Base-by-base conservation (phyloP, 345 rosid species). In the Bruguiera parviflora region DNA sequence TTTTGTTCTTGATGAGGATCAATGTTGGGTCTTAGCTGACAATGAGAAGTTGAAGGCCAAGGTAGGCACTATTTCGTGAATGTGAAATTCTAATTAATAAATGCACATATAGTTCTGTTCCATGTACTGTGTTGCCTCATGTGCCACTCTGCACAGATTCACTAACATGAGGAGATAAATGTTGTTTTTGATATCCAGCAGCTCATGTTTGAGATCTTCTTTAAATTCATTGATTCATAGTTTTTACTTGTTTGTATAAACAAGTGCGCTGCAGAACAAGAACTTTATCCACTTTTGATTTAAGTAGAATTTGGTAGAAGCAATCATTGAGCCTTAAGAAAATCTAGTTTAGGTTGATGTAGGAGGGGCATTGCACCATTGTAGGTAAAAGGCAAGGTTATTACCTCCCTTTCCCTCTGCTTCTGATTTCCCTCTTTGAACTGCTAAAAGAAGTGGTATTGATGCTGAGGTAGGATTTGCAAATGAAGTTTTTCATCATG, bases 21-120 rank as follows among this genome's bases (percentile, higher is more conserved):
- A 89, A 53, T 96, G 99, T 69, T 92, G 99, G 99, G 91, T 96
- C 33, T 59, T 85, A 77, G 96, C 92, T 73, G 96, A 90, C 75
- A 89, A 95, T 68, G 85, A 84, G 33, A 84, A 82, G 39, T 60
- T 92, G 80, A 85, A 84, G 79, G 83, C 94, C 70, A 83, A 92
- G 97, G 98, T 95, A 86, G 8, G 56, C 64, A 46, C 29, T 58
- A 1, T 49, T 61, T n/a, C 0, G 25, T 10, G 24, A 53, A 19
- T 53, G 4, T 58, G 22, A 21, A 58, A 47, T 21, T 52, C 21
- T 27, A 25, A 59, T 66, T 28, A 5, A 53, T 32, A 43, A 32
- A 60, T 52, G 32, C 59, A 31, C 33, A 43, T 6, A 53, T 55
- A 25, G 65, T 51, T 66, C 65, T 71, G 63, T 29, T 11, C 51